Conservation (phyloP, 768 basidiomycete species). For the Lactifluus volemus region DNA sequence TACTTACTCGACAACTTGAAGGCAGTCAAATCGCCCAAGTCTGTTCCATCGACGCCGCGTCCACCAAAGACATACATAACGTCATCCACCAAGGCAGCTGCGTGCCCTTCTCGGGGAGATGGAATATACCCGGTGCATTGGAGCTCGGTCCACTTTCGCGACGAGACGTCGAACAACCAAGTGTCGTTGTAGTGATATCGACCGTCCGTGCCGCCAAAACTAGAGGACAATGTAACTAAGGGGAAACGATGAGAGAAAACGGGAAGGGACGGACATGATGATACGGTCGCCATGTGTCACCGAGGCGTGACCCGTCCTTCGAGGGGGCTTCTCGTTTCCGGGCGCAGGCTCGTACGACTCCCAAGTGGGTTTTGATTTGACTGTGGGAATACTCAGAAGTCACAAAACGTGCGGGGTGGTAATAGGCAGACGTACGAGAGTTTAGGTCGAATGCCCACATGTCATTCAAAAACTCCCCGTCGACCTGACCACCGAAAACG, state of each 20-base stretch:
- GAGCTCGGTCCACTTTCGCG: conserved; percentile 81
- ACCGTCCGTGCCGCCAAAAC: conserved; percentile 98
- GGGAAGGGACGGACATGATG: conserved; percentile 11
- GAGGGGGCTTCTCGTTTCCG: conserved; percentile 57
- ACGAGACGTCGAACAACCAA: conserved; percentile 84
- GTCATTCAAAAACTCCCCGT: conserved; percentile 91
- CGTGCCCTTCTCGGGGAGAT: conserved; percentile 91
- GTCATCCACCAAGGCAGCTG: conserved; percentile 92
- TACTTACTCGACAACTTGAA: conserved; percentile 94
- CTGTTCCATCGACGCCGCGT: conserved; percentile 93
- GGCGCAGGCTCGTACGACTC: conserved; percentile 57
- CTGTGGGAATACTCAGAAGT: conserved; percentile 30
- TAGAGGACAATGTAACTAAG: conserved; percentile 26
- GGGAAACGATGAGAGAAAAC: conserved; percentile 13
- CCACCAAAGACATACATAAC: conserved; percentile 98
- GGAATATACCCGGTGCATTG: conserved; percentile 97
- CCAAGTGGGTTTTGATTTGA: conserved; percentile 81
- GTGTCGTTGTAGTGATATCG: conserved; percentile 99
- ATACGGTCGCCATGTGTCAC: conserved; percentile 60
- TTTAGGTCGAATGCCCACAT: conserved; percentile 95
- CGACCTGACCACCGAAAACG: conserved; percentile 94
- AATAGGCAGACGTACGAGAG: conserved; percentile 51
- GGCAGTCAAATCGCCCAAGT: conserved; percentile 87
- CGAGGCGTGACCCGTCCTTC: conserved; percentile 87
- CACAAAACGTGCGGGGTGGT: conserved; percentile 1